These are phyloP conservation scores for Candolleomyces eurysporus DNA, from an alignment of 768 basidiomycete species.

Conservation along the genomic window DNA sequence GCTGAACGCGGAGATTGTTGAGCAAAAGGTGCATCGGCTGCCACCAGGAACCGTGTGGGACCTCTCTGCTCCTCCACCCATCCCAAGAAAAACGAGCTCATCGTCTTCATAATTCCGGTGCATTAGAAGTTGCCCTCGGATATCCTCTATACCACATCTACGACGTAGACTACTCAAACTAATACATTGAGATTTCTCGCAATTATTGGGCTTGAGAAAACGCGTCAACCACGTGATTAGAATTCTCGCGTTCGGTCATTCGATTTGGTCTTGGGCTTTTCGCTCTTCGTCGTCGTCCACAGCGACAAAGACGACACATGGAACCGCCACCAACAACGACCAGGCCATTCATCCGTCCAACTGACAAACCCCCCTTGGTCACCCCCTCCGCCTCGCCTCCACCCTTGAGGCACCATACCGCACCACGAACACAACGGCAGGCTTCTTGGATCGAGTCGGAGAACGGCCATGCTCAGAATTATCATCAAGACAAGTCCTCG, in stretches of 20 bases:
- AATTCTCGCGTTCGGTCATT: too few relatives aligned
- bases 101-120: neutral
- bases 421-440: neutral
- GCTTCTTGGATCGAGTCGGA: neutral
- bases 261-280: neutral
- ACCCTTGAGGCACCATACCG: conserved; percentile 18
- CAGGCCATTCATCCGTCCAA: neutral
- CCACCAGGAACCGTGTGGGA: neutral
- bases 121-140: neutral
- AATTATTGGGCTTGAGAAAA: too few relatives aligned
- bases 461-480: too few relatives aligned
- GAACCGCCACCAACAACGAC: neutral
- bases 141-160: too few relatives aligned
- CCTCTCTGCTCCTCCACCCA: conserved; percentile 1
- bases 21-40: conserved; percentile 7
- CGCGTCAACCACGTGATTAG: neutral
- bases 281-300: neutral
- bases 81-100: neutral
- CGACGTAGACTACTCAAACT: too few relatives aligned
- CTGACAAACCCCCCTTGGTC: conserved; percentile 32
- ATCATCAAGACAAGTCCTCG: neutral
- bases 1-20: conserved; percentile 16
- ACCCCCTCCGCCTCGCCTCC: conserved; percentile 58
- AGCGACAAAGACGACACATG: neutral
- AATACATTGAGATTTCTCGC: too few relatives aligned